Conservation (phyloP, 768 basidiomycete genomes). For the Naganishia vaughanmartiniae region DNA sequence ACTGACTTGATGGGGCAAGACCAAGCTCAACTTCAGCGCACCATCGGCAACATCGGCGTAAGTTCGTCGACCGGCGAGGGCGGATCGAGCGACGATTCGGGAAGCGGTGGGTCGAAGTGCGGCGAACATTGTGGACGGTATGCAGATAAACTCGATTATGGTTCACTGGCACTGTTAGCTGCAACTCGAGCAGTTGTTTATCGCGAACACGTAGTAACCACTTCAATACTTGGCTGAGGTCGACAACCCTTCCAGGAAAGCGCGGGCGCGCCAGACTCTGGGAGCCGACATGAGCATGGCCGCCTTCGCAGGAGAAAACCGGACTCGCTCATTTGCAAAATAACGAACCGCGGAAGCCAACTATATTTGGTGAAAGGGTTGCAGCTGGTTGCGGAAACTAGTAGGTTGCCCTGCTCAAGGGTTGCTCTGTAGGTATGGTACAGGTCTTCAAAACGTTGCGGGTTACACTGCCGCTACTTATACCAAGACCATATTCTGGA, state of each 20-base stretch:
- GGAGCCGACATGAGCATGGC: constrained; percentile 14
- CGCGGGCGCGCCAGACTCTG: constrained; percentile 15
- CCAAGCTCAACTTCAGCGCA: constrained; percentile 88
- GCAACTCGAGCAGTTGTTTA: background rate
- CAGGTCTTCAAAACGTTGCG: too few relatives aligned
- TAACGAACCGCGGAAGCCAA: background rate
- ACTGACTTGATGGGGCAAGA: constrained; percentile 89
- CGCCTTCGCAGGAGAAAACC: constrained; percentile 18
- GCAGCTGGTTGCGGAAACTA: background rate
- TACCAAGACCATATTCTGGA: too few relatives aligned
- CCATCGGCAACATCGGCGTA: constrained; percentile 83
- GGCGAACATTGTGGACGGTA: constrained; percentile 23
- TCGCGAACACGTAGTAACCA: background rate
- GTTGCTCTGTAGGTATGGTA: too few relatives aligned
- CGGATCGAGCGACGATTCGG: constrained; percentile 24
- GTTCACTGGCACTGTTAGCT: constrained; percentile 3
- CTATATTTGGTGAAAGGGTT: too few relatives aligned
- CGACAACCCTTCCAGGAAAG: background rate
- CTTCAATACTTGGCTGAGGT: background rate
- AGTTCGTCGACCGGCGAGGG: constrained; percentile 57
- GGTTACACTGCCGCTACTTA: too few relatives aligned
- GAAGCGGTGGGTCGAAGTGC: constrained; percentile 28
- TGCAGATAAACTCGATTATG: constrained; percentile 2
- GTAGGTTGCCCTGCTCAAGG: too few relatives aligned
- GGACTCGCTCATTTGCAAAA: background rate